Evolutionary conservation across 768 basidiomycete genomes (phyloP).

Genomic region (Grammothele lineata): DNA sequence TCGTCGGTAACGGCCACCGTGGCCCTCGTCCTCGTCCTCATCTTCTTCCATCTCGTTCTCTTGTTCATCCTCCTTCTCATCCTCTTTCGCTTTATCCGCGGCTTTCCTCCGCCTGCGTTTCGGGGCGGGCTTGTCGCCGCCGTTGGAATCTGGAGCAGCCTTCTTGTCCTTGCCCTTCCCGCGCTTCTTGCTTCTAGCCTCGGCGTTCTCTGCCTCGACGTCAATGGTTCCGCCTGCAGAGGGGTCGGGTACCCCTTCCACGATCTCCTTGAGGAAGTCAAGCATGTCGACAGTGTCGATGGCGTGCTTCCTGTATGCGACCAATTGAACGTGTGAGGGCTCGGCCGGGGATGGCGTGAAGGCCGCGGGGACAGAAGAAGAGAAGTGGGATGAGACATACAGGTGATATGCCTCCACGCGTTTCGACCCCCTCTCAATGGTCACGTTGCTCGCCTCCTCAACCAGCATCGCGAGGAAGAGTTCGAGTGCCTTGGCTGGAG

Average conservation of each 20-base stretch:
- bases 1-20: constrained; percentile 32
- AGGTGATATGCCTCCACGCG: constrained; percentile 92
- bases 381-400: constrained; percentile 44
- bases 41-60: constrained; percentile 37
- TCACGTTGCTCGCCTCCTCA: constrained; percentile 78
- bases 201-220: constrained; percentile 52
- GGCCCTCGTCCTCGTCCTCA: constrained; percentile 41
- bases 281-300: constrained; percentile 84
- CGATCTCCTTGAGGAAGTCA: constrained; percentile 93
- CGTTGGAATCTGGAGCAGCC: constrained; percentile 30
- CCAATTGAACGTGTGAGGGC: no score
- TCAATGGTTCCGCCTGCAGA: constrained; percentile 78
- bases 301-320: constrained; percentile 84
- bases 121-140: constrained; percentile 32
- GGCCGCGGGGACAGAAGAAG: background rate
- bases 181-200: constrained; percentile 52
- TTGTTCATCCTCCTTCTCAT: constrained; percentile 32
- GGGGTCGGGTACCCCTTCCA: constrained; percentile 82
- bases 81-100: constrained; percentile 15
- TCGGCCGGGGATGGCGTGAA: no score
- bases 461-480: constrained; percentile 85
- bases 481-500: constrained; percentile 87
- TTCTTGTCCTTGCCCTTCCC: constrained; percentile 45
- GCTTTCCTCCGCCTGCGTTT: constrained; percentile 39
- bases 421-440: constrained; percentile 72